Evolutionary conservation across 352 stramenopile species (phyloP).

Genomic region (Pythium oligandrum): DNA sequence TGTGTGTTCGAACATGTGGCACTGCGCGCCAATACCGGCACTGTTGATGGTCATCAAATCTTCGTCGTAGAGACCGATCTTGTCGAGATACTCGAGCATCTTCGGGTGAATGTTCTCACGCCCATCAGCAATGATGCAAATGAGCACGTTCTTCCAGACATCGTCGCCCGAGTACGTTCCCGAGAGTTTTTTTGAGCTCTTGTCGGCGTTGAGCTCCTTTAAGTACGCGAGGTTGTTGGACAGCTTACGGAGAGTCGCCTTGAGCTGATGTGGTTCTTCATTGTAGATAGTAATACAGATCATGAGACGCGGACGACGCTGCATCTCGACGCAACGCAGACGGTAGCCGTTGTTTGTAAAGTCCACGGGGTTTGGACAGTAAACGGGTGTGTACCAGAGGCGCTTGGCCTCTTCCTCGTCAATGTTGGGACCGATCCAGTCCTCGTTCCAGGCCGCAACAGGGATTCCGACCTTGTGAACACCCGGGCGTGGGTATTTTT

Average conservation of each 20-base stretch:
- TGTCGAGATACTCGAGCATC: conserved; percentile 75
- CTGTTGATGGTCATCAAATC: conserved; percentile 84
- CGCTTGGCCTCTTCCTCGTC: conserved; percentile 72
- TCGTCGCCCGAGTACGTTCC: conserved; percentile 55
- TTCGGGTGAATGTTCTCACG: conserved; percentile 70
- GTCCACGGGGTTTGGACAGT: conserved; percentile 55
- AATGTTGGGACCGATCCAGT: conserved; percentile 65
- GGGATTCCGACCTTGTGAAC: conserved; percentile 80
- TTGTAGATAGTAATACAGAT: conserved; percentile 89
- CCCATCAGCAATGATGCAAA: conserved; percentile 79
- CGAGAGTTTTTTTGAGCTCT: conserved; percentile 28
- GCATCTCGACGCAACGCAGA: conserved; percentile 70
- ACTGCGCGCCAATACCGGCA: conserved; percentile 73
- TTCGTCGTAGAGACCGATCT: conserved; percentile 79
- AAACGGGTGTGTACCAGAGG: conserved; percentile 82
- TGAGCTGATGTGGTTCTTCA: conserved; percentile 60
- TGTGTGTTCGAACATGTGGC: conserved; percentile 84
- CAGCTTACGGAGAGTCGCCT: conserved; percentile 72
- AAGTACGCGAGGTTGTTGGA: conserved; percentile 80
- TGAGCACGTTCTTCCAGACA: conserved; percentile 75
- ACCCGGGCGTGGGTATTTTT: conserved; percentile 66
- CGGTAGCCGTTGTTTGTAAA: conserved; percentile 79
- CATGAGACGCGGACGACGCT: conserved; percentile 67
- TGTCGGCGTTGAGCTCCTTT: conserved; percentile 34
- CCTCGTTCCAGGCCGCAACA: conserved; percentile 60